Base-by-base conservation (phyloP, 805 yeast genomes). In the Millerago galiae region DNA sequence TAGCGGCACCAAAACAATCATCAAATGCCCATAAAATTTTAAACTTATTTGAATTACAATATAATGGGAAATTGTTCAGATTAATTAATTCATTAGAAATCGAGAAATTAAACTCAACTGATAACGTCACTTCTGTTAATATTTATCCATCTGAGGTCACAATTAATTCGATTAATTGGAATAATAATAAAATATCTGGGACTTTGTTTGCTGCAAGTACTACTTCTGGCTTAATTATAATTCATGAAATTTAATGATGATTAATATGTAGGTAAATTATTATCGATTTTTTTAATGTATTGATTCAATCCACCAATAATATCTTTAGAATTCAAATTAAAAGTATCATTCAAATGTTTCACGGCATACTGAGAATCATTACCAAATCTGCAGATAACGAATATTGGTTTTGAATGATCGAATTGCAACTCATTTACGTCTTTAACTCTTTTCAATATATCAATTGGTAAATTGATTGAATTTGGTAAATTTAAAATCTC, bases 351-450 rank as follows among this genome's bases (percentile, higher is more conserved):
- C 36, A 90, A 60, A 35, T 69, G 62, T 43, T 70, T 61, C 1
- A 84, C 80, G 0, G 96, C 95, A 14, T 78, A 60, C 54, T 85
- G 89, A 0, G 98, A 90, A 58, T 93, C 98, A 59, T 87, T 89
- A 9, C 99, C 99, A 56, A 71, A 80, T 27, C 97, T 71, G 61
- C 99, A 93, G 15, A 91, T 68, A 0, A 88, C 83, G 42, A 70
- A 73, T 0, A 84, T 59, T 1, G 65, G 65, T n/a, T 67, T 54
- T 7, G 42, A 24, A 2, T 51, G 35, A 26, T 65, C 64, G 4
- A 67, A 58, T 5, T 56, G 51, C 53, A 61, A 46, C 28, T 62
- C 55, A 24, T 51, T 47, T 18, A 52, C 14, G 8, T 47, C 30
- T n/a, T 50, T 56, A 43, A 59, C 58, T 38, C 58, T 62, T 36